Percentiles rank a stretch among this genome's conserved stretches.
These are phyloP conservation scores for Stemphylium beticola DNA, from an alignment of 2,329 filamentous ascomycete species.

Conservation along the genomic window DNA sequence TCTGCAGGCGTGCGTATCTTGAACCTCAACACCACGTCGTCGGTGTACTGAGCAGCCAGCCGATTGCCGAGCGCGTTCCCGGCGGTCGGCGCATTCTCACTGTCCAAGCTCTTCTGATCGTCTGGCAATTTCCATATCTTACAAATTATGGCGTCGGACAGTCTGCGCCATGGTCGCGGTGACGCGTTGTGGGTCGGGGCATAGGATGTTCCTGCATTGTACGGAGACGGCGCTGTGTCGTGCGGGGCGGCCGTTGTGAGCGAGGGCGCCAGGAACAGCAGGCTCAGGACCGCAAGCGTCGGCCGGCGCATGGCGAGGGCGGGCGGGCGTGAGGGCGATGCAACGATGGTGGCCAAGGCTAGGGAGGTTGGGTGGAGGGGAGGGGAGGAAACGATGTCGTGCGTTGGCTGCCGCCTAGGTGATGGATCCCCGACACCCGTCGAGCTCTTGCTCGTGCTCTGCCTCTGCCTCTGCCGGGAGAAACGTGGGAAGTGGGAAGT, in stretches of 20 bases:
- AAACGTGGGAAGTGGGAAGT: conserved; percentile 18
- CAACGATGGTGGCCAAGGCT: neutral
- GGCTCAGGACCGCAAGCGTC: conserved; percentile 32
- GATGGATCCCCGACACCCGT: neutral
- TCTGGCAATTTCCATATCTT: conserved; percentile 39
- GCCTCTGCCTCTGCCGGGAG: neutral
- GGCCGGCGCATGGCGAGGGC: conserved; percentile 37
- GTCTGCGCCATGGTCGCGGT: conserved; percentile 45
- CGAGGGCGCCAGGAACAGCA: conserved; percentile 41
- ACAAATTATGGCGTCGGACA: conserved; percentile 46
- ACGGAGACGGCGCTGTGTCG: conserved; percentile 21
- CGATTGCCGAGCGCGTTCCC: conserved; percentile 20
- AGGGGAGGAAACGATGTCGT: neutral
- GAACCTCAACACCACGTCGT: conserved; percentile 90
- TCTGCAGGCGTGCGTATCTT: conserved; percentile 74
- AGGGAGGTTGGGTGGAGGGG: neutral
- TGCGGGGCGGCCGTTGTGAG: conserved; percentile 43
- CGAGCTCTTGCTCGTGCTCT: neutral
- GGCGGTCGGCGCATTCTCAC: neutral
- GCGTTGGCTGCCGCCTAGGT: no score
- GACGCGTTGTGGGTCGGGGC: conserved; percentile 21
- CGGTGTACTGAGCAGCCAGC: conserved; percentile 65
- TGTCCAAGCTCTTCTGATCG: conserved; percentile 19
- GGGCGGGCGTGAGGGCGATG: neutral
- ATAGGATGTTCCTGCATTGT: conserved; percentile 14